Conservation (phyloP, 2,329 filamentous ascomycete species). For the Neopestalotiopsis rosae region DNA sequence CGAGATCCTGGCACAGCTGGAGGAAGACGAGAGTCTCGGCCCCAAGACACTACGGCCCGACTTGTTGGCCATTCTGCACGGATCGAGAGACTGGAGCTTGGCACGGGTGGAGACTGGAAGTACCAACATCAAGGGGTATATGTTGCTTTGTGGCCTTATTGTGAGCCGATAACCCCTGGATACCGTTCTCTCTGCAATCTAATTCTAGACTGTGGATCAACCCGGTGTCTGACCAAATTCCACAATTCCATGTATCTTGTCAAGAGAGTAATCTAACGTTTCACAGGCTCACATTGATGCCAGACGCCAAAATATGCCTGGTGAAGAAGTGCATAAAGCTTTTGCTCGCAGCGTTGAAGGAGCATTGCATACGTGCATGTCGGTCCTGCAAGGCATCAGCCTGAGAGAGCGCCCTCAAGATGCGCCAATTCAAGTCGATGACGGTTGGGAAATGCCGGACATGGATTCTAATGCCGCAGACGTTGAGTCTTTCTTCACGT, state of each 20-base stretch:
- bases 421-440: neutral
- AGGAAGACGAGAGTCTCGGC: constrained; percentile 44
- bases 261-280: neutral
- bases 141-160: constrained; percentile 30
- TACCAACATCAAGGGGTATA: constrained; percentile 57
- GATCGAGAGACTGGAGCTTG: constrained; percentile 45
- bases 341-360: neutral
- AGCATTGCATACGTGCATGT: neutral
- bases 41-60: constrained; percentile 42
- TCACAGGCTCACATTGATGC: neutral
- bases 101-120: constrained; percentile 51
- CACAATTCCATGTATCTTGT: neutral
- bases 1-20: constrained; percentile 45
- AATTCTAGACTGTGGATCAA: neutral
- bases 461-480: neutral
- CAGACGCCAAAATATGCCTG: neutral
- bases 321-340: constrained; percentile 1
- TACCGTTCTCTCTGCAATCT: neutral
- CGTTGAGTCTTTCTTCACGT: neutral
- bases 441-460: neutral
- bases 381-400: neutral
- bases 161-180: neutral
- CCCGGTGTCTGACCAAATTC: too few relatives aligned
- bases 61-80: constrained; percentile 43
- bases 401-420: neutral